Evolutionary conservation across 2,329 filamentous ascomycete genomes (phyloP), one percentile per base, ranked within the genome.

Genomic region (Pseudopyrenochaeta lycopersici): DNA sequence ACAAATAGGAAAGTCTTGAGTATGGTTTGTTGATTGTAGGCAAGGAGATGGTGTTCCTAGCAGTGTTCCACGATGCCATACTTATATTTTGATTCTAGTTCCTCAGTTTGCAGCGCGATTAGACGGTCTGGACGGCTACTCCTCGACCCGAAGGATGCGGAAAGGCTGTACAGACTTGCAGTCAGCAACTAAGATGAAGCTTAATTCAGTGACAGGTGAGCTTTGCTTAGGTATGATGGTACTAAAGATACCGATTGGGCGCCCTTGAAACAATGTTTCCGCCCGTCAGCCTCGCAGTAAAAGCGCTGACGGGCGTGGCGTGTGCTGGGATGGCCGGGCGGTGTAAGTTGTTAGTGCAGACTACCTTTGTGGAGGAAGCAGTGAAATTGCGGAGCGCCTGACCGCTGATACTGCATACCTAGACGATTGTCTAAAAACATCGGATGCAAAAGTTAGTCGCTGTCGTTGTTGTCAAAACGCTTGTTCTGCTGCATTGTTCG

Each of bases 11-110:
- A 54, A 63, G 52, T 52, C 42, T 52, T 31, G 45, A 64, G 63
- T 67, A 58, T 67, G 62, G 51, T 64, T 70, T 69, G 55, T 36
- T 66, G 58, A 35, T 53, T 64, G 54, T 65, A 59, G 53, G 62
- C 52, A 67, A 71, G 46, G 63, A 66, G 68, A 71, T 69, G 60
- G 49, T 56, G 43, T 27, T 49, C 21, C 23, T 23, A 53, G 49
- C 4, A 7, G 35, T 33, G 30, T 39, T 44, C 45, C 31, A 47
- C 43, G 12, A 43, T 20, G n/a, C 12, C n/a, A 29, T 63, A 63
- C 66, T 73, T 73, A 72, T 73, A 73, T 52, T 43, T 46, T 10
- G 2, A 32, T 36, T 33, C 14, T 31, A 31, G 7, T 12, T 36
- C 30, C 27, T 7, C 27, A 38, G 51, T 43, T 44, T 43, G 20